These are phyloP conservation scores for Nothophaeocryptopus gaeumannii DNA, from an alignment of 2,329 filamentous ascomycete genomes.

Conservation along the genomic window DNA sequence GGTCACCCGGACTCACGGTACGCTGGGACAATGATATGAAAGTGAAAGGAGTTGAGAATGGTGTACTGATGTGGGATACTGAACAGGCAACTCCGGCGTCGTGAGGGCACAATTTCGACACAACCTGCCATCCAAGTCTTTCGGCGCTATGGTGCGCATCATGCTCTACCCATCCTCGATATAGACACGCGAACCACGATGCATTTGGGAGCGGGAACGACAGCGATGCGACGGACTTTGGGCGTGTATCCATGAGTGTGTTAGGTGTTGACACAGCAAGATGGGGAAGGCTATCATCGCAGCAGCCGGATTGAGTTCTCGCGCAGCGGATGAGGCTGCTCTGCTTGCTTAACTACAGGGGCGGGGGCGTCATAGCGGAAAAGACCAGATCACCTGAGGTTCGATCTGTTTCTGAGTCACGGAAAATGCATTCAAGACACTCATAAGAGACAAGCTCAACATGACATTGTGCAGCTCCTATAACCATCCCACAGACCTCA, in stretches of 20 bases:
- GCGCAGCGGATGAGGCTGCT: slow-evolving; percentile 6
- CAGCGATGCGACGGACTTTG: slow-evolving; percentile 5
- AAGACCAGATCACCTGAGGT: slow-evolving; percentile 7
- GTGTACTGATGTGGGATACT: slow-evolving; percentile 22
- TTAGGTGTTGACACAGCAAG: slow-evolving; percentile 2
- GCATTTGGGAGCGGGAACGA: slow-evolving; percentile 8
- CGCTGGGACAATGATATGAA: slow-evolving; percentile 17
- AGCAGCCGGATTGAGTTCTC: slow-evolving; percentile 3
- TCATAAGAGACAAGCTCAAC: slow-evolving; percentile 7
- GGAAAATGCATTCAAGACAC: slow-evolving; percentile 13
- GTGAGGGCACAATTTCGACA: slow-evolving; percentile 95
- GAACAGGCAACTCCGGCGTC: slow-evolving; percentile 87
- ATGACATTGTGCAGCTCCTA: background rate
- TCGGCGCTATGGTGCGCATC: slow-evolving; percentile 61
- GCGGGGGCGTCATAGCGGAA: slow-evolving; percentile 11
- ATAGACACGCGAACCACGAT: slow-evolving; percentile 24
- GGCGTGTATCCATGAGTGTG: slow-evolving; percentile 11
- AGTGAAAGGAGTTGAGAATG: background rate
- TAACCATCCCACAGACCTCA: too few species aligned
- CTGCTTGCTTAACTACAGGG: slow-evolving; percentile 3
- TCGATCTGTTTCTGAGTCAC: slow-evolving; percentile 11
- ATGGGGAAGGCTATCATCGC: slow-evolving; percentile 7
- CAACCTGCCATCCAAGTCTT: slow-evolving; percentile 94
- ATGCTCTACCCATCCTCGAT: slow-evolving; percentile 44
- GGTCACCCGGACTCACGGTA: slow-evolving; percentile 93